Percentiles rank a stretch among this genome's conserved stretches.
Conservation (phyloP, 371 early-diverging fungal species). For the Coemansia sp. region DNA sequence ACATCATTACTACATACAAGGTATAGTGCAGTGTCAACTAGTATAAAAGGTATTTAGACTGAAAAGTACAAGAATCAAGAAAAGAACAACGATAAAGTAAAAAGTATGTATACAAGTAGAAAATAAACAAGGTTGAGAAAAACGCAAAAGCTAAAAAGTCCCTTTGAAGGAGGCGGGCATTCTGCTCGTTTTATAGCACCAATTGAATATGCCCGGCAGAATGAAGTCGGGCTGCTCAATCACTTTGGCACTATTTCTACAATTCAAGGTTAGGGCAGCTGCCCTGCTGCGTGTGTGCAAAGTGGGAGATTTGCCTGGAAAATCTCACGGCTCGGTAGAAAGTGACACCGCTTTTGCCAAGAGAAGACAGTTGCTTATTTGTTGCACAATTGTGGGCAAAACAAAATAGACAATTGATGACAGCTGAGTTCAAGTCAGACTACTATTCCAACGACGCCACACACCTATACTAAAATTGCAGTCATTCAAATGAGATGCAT, state of each 20-base stretch:
- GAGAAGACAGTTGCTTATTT: neutral
- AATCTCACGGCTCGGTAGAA: slow-evolving; percentile 5
- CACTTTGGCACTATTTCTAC: neutral
- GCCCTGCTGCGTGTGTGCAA: slow-evolving; percentile 1
- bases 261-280: neutral
- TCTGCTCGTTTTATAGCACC: neutral
- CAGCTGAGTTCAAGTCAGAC: neutral
- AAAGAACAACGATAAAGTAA: neutral
- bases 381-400: slow-evolving; percentile 6
- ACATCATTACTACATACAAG: too few species aligned
- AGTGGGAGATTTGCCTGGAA: neutral
- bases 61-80: neutral
- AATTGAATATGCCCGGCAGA: neutral
- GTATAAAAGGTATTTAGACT: neutral
- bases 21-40: neutral
- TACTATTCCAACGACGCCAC: neutral
- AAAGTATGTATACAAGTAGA: neutral
- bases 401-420: neutral
- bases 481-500: neutral
- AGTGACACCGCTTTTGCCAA: slow-evolving; percentile 1
- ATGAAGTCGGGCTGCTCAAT: neutral
- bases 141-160: neutral
- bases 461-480: neutral
- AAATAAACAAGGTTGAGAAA: neutral
- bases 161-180: neutral